A percentile compares a stretch with the other conserved stretches of the same genome.
These are phyloP conservation scores for Harringtonia aguacate DNA, from an alignment of 2,329 filamentous ascomycete species.

Conservation along the genomic window DNA sequence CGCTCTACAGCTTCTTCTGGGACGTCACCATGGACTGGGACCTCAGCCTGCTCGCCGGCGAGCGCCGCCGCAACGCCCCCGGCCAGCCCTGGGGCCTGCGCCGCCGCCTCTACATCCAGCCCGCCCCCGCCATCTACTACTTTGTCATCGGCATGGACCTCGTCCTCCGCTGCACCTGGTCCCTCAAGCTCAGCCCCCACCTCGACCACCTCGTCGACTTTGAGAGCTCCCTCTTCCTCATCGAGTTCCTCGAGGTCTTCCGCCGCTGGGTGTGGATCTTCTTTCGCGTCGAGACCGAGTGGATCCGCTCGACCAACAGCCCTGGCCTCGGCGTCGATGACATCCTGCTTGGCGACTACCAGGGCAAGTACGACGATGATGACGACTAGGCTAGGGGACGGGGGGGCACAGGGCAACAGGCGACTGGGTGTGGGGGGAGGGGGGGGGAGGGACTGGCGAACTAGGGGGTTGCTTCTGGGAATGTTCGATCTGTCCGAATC, in stretches of 20 bases:
- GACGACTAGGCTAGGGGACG: constrained; percentile 2
- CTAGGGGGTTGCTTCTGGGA: too few relatives aligned
- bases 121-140: constrained; percentile 66
- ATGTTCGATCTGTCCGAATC: too few relatives aligned
- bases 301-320: constrained; percentile 53
- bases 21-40: constrained; percentile 97
- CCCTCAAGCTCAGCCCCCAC: constrained; percentile 72
- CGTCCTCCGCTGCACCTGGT: constrained; percentile 80
- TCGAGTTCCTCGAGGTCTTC: constrained; percentile 79
- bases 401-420: too few relatives aligned
- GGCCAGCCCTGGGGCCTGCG: constrained; percentile 71
- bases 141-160: constrained; percentile 68
- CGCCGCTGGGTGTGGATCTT: constrained; percentile 96
- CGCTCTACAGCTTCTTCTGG: constrained; percentile 96
- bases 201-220: constrained; percentile 77
- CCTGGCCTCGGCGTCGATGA: constrained; percentile 52
- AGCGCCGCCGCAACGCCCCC: constrained; percentile 41
- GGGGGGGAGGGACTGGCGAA: not conserved
- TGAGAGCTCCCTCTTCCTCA: constrained; percentile 78
- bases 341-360: constrained; percentile 64
- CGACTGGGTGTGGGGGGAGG: not conserved
- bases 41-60: constrained; percentile 61
- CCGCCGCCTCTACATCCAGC: constrained; percentile 58
- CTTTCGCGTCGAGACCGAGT: constrained; percentile 89
- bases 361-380: constrained; percentile 46